These are phyloP conservation scores for Phtheirospermum japonicum DNA, from an alignment of 257 asterid species.

Conservation along the genomic window DNA sequence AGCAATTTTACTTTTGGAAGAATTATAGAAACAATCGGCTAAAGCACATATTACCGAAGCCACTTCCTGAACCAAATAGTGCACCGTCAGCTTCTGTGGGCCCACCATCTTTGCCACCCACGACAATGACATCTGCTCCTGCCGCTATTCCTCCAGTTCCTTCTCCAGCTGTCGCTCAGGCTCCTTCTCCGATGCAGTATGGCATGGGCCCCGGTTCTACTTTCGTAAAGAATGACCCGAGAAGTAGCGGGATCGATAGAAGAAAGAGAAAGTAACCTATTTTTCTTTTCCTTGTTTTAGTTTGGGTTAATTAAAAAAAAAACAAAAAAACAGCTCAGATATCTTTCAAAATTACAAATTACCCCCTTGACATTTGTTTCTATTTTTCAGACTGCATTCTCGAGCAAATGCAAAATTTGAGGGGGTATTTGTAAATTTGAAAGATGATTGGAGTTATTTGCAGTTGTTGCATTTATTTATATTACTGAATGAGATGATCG, in stretches of 20 bases:
- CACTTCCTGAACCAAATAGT: slow-evolving; percentile 64
- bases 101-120: slow-evolving; percentile 51
- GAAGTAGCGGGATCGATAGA: slow-evolving; percentile 60
- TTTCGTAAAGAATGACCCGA: slow-evolving; percentile 55
- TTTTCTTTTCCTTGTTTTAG: not conserved
- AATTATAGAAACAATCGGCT: slow-evolving; percentile 79
- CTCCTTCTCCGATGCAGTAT: slow-evolving; percentile 63
- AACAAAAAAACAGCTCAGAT: not conserved
- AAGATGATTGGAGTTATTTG: not conserved
- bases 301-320: not conserved
- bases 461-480: not conserved
- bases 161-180: slow-evolving; percentile 34
- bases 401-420: too few relatives aligned
- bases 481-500: slow-evolving; percentile 11
- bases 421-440: not conserved
- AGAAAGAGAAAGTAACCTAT: slow-evolving; percentile 69
- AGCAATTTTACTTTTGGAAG: slow-evolving; percentile 95
- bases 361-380: not conserved
- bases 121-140: slow-evolving; percentile 31
- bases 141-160: slow-evolving; percentile 35
- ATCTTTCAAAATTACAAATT: not conserved
- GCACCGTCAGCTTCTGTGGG: slow-evolving; percentile 47
- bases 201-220: slow-evolving; percentile 60
- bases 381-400: not conserved
- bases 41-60: slow-evolving; percentile 91